These are phyloP conservation scores for Ottelia alismoides DNA, from an alignment of 106 monocot species.

Conservation along the genomic window DNA sequence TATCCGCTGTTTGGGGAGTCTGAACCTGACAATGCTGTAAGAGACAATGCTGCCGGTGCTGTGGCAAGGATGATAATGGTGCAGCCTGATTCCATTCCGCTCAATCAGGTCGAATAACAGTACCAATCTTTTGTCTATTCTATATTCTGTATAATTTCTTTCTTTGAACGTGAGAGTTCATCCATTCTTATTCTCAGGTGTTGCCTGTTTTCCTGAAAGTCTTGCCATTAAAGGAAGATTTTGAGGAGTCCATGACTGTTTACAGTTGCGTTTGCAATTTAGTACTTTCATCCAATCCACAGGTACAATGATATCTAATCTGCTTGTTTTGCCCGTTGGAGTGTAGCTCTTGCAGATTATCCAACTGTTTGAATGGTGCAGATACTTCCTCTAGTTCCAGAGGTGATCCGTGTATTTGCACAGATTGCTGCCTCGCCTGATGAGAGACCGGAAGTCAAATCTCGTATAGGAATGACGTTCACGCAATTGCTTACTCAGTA, in stretches of 20 bases:
- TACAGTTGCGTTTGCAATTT: slow-evolving; percentile 72
- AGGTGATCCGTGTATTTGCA: slow-evolving; percentile 64
- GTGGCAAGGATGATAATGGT: slow-evolving; percentile 96
- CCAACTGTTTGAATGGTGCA: slow-evolving; percentile 14
- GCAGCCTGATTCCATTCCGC: slow-evolving; percentile 82
- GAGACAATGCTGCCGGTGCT: slow-evolving; percentile 97
- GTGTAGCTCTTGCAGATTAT: neutral
- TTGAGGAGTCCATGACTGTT: slow-evolving; percentile 67
- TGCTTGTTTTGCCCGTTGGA: neutral
- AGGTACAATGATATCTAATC: slow-evolving; percentile 19
- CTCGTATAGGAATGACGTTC: slow-evolving; percentile 53
- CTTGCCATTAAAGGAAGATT: slow-evolving; percentile 90
- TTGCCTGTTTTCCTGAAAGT: slow-evolving; percentile 84
- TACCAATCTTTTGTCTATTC: neutral
- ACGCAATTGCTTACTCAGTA: slow-evolving; percentile 72
- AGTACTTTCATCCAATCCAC: slow-evolving; percentile 58
- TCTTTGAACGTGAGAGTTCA: too few species aligned
- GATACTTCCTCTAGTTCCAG: slow-evolving; percentile 79
- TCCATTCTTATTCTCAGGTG: slow-evolving; percentile 35
- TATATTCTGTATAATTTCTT: neutral
- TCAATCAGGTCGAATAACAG: slow-evolving; percentile 49
- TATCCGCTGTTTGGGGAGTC: slow-evolving; percentile 73
- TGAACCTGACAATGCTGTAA: slow-evolving; percentile 79
- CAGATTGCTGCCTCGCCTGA: slow-evolving; percentile 55
- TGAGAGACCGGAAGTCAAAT: slow-evolving; percentile 65